Base-by-base conservation (phyloP, 2,329 filamentous ascomycete genomes). In the Bipolaris victoriae region DNA sequence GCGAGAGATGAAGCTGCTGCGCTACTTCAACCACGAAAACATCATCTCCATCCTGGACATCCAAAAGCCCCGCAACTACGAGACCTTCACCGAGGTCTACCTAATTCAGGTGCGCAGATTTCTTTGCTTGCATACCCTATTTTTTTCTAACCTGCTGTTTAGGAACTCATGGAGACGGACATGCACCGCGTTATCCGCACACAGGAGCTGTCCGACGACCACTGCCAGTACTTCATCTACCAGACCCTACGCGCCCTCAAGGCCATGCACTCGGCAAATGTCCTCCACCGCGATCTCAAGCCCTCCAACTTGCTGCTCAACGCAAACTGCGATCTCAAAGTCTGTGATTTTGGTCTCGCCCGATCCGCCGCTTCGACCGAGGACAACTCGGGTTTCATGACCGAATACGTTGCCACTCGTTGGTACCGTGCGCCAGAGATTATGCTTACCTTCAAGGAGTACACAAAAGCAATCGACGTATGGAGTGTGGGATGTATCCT, bases 371-470 rank as follows among this genome's bases (percentile, higher is more conserved):
- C 95, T 7, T 97, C 94, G 9, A 96, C 96, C 67, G 95, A 99
- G 75, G 95, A 99, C 79, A 99, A 99, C 81, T 97, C 94, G n/a
- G 95, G 95, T 20, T 99, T 99, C 86, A 99, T 99, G 95, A 99
- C 95, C 15, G 95, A 99, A 96, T 99, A 99, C 77, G 95, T 99
- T 55, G 95, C 95, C 49, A 99, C 95, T 45, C 89, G 95, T 72
- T 99, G 95, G 95, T 99, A 99, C 80, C 92, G 95, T 79, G 95
- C 95, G 5, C 95, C 95, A 3, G 95, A 99, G 78, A 99, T 99
- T 78, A 99, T 99, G 95, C 89, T 99, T 81, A 99, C 95, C 11
- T 99, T 98, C 84, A 98, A 99, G 82, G 95, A 99, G 80, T 99
- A 99, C 82, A 99, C 95, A 70, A 99, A 98, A 81, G 95, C 95